Evolutionary conservation across 2,329 filamentous ascomycete species (phyloP).

Genomic region (Juglanconis oblonga): DNA sequence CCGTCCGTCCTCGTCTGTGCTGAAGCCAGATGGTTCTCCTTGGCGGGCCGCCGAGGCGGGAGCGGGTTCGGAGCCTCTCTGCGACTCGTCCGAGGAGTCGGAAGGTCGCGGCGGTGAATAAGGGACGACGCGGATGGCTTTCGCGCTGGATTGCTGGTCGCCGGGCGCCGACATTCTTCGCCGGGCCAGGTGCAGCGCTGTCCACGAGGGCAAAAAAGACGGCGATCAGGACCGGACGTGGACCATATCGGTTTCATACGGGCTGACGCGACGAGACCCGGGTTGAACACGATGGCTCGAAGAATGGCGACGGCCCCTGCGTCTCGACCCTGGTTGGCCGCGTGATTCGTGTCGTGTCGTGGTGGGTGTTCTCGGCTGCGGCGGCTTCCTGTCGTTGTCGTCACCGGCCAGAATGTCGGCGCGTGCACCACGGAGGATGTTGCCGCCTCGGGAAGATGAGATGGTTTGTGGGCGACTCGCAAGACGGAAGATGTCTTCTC

Average conservation of each 20-base stretch:
- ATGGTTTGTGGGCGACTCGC: not conserved
- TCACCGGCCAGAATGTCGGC: no score
- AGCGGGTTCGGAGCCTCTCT: conserved; percentile 9
- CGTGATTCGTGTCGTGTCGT: no score
- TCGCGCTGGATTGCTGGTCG: conserved; percentile 32
- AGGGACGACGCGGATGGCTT: conserved; percentile 46
- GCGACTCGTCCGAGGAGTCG: conserved; percentile 12
- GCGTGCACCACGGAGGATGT: not conserved
- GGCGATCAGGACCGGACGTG: conserved; percentile 25
- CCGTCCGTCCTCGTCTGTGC: conserved; percentile 8
- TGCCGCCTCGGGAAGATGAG: not conserved
- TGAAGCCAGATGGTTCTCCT: not conserved
- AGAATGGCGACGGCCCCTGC: not conserved
- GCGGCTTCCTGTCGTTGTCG: no score
- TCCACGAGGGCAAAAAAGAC: conserved; percentile 16
- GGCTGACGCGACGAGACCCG: not conserved
- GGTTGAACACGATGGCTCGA: not conserved
- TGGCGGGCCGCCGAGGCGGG: not conserved
- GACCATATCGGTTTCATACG: conserved; percentile 30
- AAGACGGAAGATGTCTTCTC: conserved; percentile 7
- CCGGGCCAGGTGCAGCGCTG: conserved; percentile 16
- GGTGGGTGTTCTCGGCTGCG: no score
- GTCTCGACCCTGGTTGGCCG: not conserved
- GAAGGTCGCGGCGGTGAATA: conserved; percentile 43
- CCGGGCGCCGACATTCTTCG: conserved; percentile 26